These are phyloP conservation scores for Fagopyrum homotropicum DNA, from an alignment of 148 eudicot species.

Conservation along the genomic window DNA sequence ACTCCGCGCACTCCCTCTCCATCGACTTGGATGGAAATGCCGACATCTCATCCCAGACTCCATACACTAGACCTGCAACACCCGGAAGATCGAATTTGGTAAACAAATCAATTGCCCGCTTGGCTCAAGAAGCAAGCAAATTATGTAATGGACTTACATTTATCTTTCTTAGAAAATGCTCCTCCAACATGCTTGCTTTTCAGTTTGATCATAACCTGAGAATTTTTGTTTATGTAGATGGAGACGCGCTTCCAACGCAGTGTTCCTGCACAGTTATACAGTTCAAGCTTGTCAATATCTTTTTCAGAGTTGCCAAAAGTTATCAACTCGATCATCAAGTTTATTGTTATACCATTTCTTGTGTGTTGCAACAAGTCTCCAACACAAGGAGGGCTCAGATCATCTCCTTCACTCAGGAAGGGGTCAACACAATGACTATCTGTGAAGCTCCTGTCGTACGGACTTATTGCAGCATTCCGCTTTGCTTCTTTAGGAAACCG, in stretches of 20 bases:
- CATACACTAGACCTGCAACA: conserved; percentile 60
- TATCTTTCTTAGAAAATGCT: conserved; percentile 74
- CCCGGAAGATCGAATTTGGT: not conserved
- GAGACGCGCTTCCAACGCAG: conserved; percentile 65
- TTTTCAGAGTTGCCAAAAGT: not conserved
- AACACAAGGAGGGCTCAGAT: conserved; percentile 45
- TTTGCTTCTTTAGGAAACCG: conserved; percentile 66
- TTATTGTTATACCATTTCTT: conserved; percentile 39
- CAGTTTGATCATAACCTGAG: conserved; percentile 62
- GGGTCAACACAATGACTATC: conserved; percentile 32
- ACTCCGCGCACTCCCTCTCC: conserved; percentile 48
- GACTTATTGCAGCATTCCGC: conserved; percentile 67
- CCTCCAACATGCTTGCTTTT: conserved; percentile 87
- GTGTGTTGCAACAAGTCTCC: conserved; percentile 69
- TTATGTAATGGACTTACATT: conserved; percentile 40
- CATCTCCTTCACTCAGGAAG: conserved; percentile 33
- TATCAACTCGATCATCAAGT: not conserved
- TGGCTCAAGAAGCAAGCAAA: not conserved
- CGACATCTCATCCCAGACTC: conserved; percentile 51
- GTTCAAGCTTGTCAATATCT: not conserved
- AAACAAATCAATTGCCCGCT: not conserved
- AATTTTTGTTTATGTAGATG: conserved; percentile 64
- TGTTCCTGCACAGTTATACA: conserved; percentile 30
- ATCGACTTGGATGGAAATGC: conserved; percentile 38
- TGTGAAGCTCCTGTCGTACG: conserved; percentile 46